These are phyloP conservation scores for Ogataea ramenticola DNA, from an alignment of 805 yeast species.

Conservation along the genomic window DNA sequence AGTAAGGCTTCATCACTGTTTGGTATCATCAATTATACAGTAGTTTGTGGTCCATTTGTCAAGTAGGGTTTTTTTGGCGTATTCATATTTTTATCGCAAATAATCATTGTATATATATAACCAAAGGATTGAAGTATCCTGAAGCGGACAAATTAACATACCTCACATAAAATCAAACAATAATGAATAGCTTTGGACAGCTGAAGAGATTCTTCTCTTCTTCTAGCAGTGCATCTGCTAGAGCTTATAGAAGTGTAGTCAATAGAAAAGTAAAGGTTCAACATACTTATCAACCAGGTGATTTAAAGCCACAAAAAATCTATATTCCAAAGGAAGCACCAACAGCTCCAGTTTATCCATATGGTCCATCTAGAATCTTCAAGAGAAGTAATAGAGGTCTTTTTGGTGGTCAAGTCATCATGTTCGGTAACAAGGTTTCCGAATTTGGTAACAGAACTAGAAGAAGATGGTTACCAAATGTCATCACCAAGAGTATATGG, in stretches of 20 bases:
- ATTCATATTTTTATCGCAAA: too few species aligned
- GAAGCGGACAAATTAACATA: too few species aligned
- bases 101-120: too few species aligned
- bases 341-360: constrained; percentile 61
- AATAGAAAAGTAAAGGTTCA: constrained; percentile 37
- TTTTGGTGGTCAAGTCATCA: constrained; percentile 81
- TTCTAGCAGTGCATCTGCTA: constrained; percentile 11
- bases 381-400: constrained; percentile 85
- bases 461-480: constrained; percentile 76
- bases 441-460: constrained; percentile 68
- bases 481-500: constrained; percentile 71
- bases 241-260: constrained; percentile 35
- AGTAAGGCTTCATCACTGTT: too few species aligned
- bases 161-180: too few species aligned
- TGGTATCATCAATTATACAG: neutral
- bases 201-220: constrained; percentile 22
- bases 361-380: constrained; percentile 69
- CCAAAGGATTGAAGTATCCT: too few species aligned
- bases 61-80: neutral
- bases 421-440: constrained; percentile 69
- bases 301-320: constrained; percentile 33
- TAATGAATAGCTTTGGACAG: neutral
- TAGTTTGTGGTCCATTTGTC: neutral
- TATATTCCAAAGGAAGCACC: constrained; percentile 36
- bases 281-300: constrained; percentile 42